These are phyloP conservation scores for Irpex sp. DNA, from an alignment of 1,284 basidiomycete genomes.

Conservation along the genomic window DNA sequence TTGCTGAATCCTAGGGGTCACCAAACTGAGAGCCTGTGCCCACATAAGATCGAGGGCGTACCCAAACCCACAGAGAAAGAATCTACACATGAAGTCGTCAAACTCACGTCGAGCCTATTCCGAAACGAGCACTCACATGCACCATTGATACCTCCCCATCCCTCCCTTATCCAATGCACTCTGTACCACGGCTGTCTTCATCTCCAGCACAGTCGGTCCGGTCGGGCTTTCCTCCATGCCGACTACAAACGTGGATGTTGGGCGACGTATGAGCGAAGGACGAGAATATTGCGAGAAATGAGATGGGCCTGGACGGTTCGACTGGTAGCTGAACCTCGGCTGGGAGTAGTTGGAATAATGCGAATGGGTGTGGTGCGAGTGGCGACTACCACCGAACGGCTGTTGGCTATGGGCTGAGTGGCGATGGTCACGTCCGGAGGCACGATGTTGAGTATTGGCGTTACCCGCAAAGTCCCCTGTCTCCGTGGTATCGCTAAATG, in stretches of 20 bases:
- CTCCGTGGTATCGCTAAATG: background rate
- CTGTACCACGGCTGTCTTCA: conserved; percentile 10
- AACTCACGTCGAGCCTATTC: background rate
- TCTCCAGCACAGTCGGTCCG: conserved; percentile 2
- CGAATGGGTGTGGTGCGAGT: background rate
- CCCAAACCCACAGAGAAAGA: conserved; percentile 13
- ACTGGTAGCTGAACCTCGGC: background rate
- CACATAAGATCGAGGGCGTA: conserved; percentile 16
- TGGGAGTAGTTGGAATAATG: background rate
- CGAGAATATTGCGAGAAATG: background rate
- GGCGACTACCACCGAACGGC: background rate
- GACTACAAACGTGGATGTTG: background rate
- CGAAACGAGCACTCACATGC: conserved; percentile 6
- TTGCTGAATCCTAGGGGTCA: conserved; percentile 11
- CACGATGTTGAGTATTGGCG: background rate
- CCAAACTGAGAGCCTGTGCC: conserved; percentile 13
- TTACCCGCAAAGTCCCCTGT: background rate
- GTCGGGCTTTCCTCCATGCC: background rate
- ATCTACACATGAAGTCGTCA: background rate
- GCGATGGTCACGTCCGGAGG: background rate
- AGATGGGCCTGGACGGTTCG: background rate
- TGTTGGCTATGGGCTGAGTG: background rate
- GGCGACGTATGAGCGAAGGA: background rate
- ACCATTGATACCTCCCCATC: conserved; percentile 17
- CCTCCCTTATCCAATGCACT: conserved; percentile 11